Percentiles rank a stretch among this genome's conserved stretches.
phyloP scores from a whole-genome alignment of 1,284 basidiomycete species.

The Rhodotorula sp. region DNA sequence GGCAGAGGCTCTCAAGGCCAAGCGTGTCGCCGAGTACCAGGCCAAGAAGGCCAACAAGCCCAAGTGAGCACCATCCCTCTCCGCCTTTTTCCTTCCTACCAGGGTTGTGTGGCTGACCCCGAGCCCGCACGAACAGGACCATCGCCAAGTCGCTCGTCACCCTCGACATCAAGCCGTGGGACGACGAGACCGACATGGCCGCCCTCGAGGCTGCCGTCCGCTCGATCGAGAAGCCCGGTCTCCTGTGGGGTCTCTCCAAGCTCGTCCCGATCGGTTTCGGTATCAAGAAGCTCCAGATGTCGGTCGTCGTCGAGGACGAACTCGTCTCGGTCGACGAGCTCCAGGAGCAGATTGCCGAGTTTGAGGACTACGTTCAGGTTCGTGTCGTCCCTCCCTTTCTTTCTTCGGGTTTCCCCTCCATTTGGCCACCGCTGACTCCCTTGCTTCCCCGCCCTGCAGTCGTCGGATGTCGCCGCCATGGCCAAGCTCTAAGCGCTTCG shows the following conservation, averaged over 20 bases:
- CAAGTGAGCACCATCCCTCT: constrained; percentile 43
- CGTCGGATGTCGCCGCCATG: constrained; percentile 65
- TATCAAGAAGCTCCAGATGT: constrained; percentile 81
- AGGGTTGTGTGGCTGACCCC: background rate
- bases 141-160: constrained; percentile 94
- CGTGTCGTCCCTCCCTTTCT: background rate
- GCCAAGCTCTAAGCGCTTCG: constrained; percentile 28
- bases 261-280: constrained; percentile 88
- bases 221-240: constrained; percentile 82
- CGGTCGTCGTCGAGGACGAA: constrained; percentile 92
- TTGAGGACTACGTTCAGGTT: constrained; percentile 89
- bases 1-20: constrained; percentile 88
- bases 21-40: constrained; percentile 92
- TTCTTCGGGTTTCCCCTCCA: no score
- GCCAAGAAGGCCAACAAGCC: constrained; percentile 90
- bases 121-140: constrained; percentile 48
- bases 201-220: constrained; percentile 80
- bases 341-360: constrained; percentile 71
- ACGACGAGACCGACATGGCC: constrained; percentile 97
- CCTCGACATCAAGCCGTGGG: constrained; percentile 95
- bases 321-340: constrained; percentile 92
- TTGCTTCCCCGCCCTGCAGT: constrained; percentile 46
- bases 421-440: background rate
- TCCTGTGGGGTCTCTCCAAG: constrained; percentile 75
- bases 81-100: background rate